Percentiles rank a stretch among this genome's conserved stretches.
Evolutionary conservation across 306 rosid species (phyloP).

Genomic region (Quercus gilva): DNA sequence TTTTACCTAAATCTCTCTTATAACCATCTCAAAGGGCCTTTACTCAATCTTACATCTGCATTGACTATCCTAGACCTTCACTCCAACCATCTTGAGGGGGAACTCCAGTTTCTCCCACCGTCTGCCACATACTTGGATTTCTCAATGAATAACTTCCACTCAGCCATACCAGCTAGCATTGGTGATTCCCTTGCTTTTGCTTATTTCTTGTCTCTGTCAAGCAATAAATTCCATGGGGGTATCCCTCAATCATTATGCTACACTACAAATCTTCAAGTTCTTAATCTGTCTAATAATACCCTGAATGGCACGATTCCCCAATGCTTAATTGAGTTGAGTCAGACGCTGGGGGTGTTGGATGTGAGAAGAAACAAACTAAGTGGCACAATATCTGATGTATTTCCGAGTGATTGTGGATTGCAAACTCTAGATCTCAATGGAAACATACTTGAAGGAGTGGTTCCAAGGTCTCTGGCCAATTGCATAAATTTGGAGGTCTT

Average conservation of each 20-base stretch:
- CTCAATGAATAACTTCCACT: slow-evolving; percentile 36
- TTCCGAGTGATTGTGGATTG: slow-evolving; percentile 9
- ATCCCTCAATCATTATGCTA: slow-evolving; percentile 37
- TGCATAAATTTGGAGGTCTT: slow-evolving; percentile 31
- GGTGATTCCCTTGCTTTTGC: not conserved
- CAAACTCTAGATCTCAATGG: slow-evolving; percentile 27
- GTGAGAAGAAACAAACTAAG: slow-evolving; percentile 7
- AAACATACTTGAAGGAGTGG: slow-evolving; percentile 24
- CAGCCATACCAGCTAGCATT: slow-evolving; percentile 3
- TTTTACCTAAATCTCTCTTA: slow-evolving; percentile 36
- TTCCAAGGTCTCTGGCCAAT: slow-evolving; percentile 30
- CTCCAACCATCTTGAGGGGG: slow-evolving; percentile 35
- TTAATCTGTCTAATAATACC: slow-evolving; percentile 29
- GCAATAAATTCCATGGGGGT: not conserved
- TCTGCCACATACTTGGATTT: not conserved
- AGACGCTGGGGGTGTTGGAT: slow-evolving; percentile 13
- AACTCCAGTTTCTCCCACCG: slow-evolving; percentile 11
- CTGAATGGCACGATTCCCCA: slow-evolving; percentile 25
- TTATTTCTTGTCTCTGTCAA: not conserved
- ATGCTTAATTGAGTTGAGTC: slow-evolving; percentile 8
- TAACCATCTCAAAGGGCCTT: slow-evolving; percentile 25
- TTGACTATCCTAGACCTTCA: slow-evolving; percentile 44
- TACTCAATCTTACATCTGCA: no score
- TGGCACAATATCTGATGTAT: slow-evolving; percentile 17
- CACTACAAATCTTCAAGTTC: slow-evolving; percentile 5